These are phyloP conservation scores for Microstroma glucosiphilum DNA, from an alignment of 1,284 basidiomycete species.

Conservation along the genomic window DNA sequence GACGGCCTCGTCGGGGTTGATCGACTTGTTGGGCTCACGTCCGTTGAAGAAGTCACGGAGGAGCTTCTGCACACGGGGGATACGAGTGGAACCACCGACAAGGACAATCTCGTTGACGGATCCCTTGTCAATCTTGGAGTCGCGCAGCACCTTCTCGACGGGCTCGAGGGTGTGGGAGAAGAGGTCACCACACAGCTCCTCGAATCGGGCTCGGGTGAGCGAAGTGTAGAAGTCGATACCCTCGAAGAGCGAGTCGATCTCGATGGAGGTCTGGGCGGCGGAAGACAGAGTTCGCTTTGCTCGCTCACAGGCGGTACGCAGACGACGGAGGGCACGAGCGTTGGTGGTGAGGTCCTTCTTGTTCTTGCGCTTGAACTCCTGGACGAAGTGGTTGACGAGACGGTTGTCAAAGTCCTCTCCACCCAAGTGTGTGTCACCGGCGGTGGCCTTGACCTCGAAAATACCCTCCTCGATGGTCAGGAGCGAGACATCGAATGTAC, in stretches of 20 bases:
- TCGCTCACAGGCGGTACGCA: constrained; percentile 95
- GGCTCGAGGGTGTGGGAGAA: constrained; percentile 96
- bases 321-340: constrained; percentile 90
- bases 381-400: constrained; percentile 93
- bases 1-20: constrained; percentile 99
- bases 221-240: constrained; percentile 98
- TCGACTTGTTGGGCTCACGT: constrained; percentile 57
- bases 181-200: constrained; percentile 93
- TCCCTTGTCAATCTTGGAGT: constrained; percentile 93
- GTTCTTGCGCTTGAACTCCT: constrained; percentile 98
- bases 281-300: constrained; percentile 98
- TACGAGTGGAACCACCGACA: constrained; percentile 97
- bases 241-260: constrained; percentile 96
- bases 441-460: constrained; percentile 98
- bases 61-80: constrained; percentile 94
- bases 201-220: constrained; percentile 96
- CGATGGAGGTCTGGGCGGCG: constrained; percentile 90
- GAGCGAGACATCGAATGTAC: constrained; percentile 98
- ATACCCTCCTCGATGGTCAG: constrained; percentile 97
- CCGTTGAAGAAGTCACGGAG: constrained; percentile 99
- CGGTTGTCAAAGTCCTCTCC: constrained; percentile 97
- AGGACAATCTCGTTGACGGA: constrained; percentile 90
- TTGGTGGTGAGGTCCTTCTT: constrained; percentile 92
- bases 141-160: constrained; percentile 95
- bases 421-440: constrained; percentile 97